phyloP scores from a whole-genome alignment of 805 yeast species.

The Wickerhamiella shivajii region DNA sequence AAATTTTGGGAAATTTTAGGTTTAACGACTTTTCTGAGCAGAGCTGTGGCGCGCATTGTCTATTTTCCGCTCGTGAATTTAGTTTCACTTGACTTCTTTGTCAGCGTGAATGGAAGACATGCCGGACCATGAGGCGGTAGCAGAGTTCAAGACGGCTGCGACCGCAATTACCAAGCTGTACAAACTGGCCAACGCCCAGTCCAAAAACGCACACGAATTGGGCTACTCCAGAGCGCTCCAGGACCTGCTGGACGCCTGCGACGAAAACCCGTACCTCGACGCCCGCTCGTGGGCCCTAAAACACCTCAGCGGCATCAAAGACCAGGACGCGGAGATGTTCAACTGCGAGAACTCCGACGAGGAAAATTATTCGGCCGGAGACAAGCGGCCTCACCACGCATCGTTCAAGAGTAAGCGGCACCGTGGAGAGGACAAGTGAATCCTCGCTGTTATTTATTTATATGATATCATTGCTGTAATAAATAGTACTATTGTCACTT shows the following conservation, averaged over 20 bases:
- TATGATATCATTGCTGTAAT: too few species aligned
- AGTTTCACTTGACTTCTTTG: too few species aligned
- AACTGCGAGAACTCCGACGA: slow-evolving; percentile 2
- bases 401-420: slow-evolving; percentile 7
- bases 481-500: too few species aligned
- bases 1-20: slow-evolving; percentile 3
- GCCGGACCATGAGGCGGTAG: too few species aligned
- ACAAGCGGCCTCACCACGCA: slow-evolving; percentile 6
- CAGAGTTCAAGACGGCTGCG: slow-evolving; percentile 10
- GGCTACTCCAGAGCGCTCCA: slow-evolving; percentile 8
- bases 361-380: slow-evolving; percentile 1
- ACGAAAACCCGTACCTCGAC: slow-evolving; percentile 3
- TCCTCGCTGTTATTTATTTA: too few species aligned
- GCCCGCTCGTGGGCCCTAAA: slow-evolving; percentile 7
- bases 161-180: slow-evolving; percentile 9
- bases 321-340: slow-evolving; percentile 1
- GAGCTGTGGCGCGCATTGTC: neutral
- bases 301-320: slow-evolving; percentile 5
- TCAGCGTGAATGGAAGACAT: too few species aligned
- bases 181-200: slow-evolving; percentile 4
- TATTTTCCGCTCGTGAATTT: too few species aligned
- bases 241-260: slow-evolving; percentile 8
- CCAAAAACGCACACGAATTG: slow-evolving; percentile 5
- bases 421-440: too few species aligned
- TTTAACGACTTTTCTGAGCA: slow-evolving; percentile 4